Evolutionary conservation across 306 rosid genomes (phyloP), one percentile per base, ranked within the genome.

Genomic region (Erythrophleum fordii): DNA sequence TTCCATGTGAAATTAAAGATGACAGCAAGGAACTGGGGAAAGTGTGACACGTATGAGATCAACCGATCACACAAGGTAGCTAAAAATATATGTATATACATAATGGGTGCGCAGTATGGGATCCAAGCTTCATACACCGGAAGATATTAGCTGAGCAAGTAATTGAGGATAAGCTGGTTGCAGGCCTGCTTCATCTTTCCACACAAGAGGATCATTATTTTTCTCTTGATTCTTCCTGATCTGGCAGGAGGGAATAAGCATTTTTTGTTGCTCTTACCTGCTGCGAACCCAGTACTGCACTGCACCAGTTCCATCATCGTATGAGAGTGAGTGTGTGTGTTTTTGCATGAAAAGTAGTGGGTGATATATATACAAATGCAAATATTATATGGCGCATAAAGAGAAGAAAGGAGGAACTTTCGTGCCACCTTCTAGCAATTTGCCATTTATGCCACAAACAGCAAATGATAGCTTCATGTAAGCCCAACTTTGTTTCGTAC

Each of bases 211-310:
- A n/a, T 12, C 60, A 84, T 64, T 3, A 84, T 84, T 61, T 45
- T 76, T 66, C 84, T 72, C 73, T 80, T 80, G 69, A 80, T 64
- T 17, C 69, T 64, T 39, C 87, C 87, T 31, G n/a, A 26, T 11
- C 87, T 69, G 5, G 26, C 44, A 0, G 76, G 83, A 37, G 72
- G 84, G 25, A 22, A 16, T 13, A 12, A 9, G 28, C 72, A 16
- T 3, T 12, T 46, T 25, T 11, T 53, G 12, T 39, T 58, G 29
- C 20, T 39, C 72, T 60, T 60, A 28, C 35, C 13, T 67, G 51
- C 72, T 66, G 16, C 28, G 18, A 37, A 49, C 42, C 66, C 22
- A 4, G 3, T 52, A 1, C 16, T 18, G 46, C 31, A 28, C 42
- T 35, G 14, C 55, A 26, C 13, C 76, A 53, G 11, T n/a, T 52